Evolutionary conservation across 805 yeast species (phyloP).

Genomic region (Diddensiella transvaalensis): DNA sequence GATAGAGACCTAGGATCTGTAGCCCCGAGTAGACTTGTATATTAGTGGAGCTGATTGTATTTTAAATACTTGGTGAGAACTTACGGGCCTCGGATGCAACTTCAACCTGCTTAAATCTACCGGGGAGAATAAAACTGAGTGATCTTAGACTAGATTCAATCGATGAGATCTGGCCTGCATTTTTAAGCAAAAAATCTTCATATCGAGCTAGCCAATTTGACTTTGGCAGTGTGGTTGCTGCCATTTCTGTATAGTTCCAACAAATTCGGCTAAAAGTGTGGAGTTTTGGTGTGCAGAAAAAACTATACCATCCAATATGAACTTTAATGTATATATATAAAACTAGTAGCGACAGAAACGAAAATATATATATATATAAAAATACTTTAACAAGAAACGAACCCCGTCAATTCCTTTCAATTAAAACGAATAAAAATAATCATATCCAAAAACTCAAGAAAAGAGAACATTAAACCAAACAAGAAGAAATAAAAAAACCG

Average conservation of each 20-base stretch:
- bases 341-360: background rate
- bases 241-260: too few species aligned
- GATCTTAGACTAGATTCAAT: slow-evolving; percentile 36
- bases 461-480: background rate
- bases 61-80: slow-evolving; percentile 1
- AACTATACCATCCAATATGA: too few species aligned
- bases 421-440: too few species aligned
- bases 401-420: too few species aligned
- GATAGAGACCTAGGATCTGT: slow-evolving; percentile 37
- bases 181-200: slow-evolving; percentile 35
- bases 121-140: slow-evolving; percentile 37
- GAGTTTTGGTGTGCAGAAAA: too few species aligned
- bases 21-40: slow-evolving; percentile 29
- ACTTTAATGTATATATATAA: too few species aligned
- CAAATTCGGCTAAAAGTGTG: too few species aligned
- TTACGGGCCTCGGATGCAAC: slow-evolving; percentile 33
- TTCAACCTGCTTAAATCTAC: slow-evolving; percentile 39
- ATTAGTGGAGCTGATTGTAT: too few species aligned
- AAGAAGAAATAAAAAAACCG: background rate
- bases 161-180: slow-evolving; percentile 36
- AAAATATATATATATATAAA: too few species aligned
- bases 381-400: too few species aligned
- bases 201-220: slow-evolving; percentile 31
- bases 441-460: too few species aligned
- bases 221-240: too few species aligned